phyloP scores from a whole-genome alignment of 2,329 filamentous ascomycete genomes.

The Salinomyces thailandicus region DNA sequence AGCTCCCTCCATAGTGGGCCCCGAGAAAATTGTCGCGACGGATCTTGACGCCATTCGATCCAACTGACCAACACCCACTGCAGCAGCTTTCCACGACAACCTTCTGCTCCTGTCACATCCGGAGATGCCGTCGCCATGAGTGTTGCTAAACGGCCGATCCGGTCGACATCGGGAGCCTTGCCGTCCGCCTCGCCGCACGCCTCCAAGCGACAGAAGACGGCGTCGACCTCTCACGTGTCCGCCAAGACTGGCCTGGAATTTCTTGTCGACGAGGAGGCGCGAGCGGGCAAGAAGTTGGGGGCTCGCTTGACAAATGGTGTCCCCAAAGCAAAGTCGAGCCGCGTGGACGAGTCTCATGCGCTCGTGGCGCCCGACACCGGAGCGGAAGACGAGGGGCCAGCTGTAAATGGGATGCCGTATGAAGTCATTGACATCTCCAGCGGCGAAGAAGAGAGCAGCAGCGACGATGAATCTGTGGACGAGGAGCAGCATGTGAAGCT shows the following conservation, averaged over 20 bases:
- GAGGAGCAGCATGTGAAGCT: too few relatives aligned
- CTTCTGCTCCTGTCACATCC: not conserved
- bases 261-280: constrained; percentile 26
- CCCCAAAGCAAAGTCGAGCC: constrained; percentile 40
- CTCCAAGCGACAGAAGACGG: constrained; percentile 24
- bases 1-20: not conserved
- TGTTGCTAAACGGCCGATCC: constrained; percentile 24
- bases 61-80: not conserved
- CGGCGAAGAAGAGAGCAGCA: constrained; percentile 28
- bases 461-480: constrained; percentile 11
- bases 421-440: constrained; percentile 41
- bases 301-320: constrained; percentile 44
- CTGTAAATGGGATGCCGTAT: constrained; percentile 21
- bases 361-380: constrained; percentile 34
- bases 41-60: constrained; percentile 1
- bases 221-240: constrained; percentile 24
- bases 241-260: constrained; percentile 21
- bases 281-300: constrained; percentile 28
- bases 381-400: constrained; percentile 33
- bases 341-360: constrained; percentile 48
- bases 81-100: not conserved
- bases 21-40: constrained; percentile 1
- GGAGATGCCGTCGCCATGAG: constrained; percentile 25
- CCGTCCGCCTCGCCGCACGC: constrained; percentile 20
- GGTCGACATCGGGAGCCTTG: constrained; percentile 18